Evolutionary conservation across 148 eudicot species (phyloP), one percentile per base, ranked within the genome.

Genomic region (Rhododendron molle): DNA sequence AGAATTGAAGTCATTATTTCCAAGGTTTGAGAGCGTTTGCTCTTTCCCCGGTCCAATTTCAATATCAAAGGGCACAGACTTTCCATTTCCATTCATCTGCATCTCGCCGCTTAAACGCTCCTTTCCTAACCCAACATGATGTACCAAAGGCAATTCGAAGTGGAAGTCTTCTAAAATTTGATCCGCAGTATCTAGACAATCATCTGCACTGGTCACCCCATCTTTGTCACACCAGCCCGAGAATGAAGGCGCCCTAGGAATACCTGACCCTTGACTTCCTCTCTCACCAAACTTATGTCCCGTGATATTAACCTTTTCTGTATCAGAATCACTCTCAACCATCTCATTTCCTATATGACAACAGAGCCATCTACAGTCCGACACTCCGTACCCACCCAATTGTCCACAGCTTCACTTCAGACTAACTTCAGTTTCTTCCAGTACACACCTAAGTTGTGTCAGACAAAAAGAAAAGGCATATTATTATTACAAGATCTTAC

Each of bases 21-120:
- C 85, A 40, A 20, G 36, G 50, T 81, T 65, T 0, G 43, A 43
- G 76, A 72, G 28, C 74, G 10, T 83, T n/a, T 21, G 44, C 82
- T 87, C 90, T 32, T 30, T 78, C 28, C n/a, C 86, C 4, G 80
- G 81, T 62, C 79, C 87, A 83, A 89, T 86, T 86, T 96, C 98
- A 49, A 96, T 86, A 73, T 92, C 91, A 50, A 96, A 94, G 7
- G 96, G 89, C 40, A 82, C 92, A 84, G 90, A 90, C 73, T 58
- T 90, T 44, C 82, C 88, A 77, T 58, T 87, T 84, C 83, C 88
- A 77, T 88, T 87, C 90, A 88, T 87, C 85, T 71, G 88, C 76
- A 89, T 82, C 54, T 80, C 81, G 83, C 47, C 15, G 15, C 81
- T 87, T 84, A 86, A 40, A 83, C 8, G 21, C 44, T 43, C 83